phyloP scores from a whole-genome alignment of 116 monocot species.

The Trichopus zeylanicus region DNA sequence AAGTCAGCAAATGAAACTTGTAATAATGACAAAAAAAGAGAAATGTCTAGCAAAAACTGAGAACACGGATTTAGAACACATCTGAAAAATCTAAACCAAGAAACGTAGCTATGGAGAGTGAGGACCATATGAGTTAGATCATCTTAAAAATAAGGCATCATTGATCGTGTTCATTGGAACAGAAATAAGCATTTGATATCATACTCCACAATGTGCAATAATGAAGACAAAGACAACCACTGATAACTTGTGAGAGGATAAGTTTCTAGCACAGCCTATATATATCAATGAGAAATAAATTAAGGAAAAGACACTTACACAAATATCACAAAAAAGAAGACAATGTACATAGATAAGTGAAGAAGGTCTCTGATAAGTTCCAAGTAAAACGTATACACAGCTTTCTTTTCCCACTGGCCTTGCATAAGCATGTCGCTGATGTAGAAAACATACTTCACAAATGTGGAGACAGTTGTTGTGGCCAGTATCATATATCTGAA shows the following conservation, averaged over 20 bases:
- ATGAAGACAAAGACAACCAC: too few species aligned
- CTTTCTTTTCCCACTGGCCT: constrained; percentile 95
- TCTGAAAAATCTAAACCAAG: neutral
- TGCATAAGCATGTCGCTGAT: constrained; percentile 91
- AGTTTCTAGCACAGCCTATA: neutral
- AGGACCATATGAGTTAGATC: neutral
- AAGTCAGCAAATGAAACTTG: neutral
- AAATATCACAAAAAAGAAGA: constrained; percentile 85
- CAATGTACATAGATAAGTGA: constrained; percentile 83
- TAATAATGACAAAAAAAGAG: neutral
- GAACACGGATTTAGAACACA: too few species aligned
- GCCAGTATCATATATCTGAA: constrained; percentile 86
- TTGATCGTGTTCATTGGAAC: neutral
- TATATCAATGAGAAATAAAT: neutral
- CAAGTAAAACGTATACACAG: constrained; percentile 88
- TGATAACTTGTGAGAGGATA: too few species aligned
- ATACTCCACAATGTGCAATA: neutral
- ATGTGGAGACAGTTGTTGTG: constrained; percentile 69
- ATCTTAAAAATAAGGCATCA: neutral
- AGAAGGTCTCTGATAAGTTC: constrained; percentile 86
- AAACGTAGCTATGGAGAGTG: neutral
- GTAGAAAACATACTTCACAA: constrained; percentile 88
- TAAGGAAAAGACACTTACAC: constrained; percentile 48
- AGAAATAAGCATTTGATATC: neutral
- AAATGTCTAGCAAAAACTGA: neutral